Base-by-base conservation (phyloP, 257 asterid genomes). In the Lycium barbarum region DNA sequence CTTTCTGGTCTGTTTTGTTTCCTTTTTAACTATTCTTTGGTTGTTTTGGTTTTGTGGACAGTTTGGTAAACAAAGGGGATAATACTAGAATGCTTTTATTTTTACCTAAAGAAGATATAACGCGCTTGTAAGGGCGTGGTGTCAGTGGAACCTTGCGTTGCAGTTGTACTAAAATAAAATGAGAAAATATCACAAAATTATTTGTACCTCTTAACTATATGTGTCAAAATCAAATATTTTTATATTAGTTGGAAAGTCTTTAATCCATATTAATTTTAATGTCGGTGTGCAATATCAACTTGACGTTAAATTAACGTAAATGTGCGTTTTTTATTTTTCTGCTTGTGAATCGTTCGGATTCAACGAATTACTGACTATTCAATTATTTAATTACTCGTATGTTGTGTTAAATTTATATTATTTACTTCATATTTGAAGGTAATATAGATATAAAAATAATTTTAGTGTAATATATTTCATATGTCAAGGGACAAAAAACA, bases 101-200 rank as follows among this genome's bases (percentile, higher is more conserved):
- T 26, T 53, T 78, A 53, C 49, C 82, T 14, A 26, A 51, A 53
- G 9, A 8, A 4, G 15, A 1, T 26, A 51, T 8, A 13, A 78
- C 82, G 82, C 82, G 82, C 63, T 76, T 53, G 26, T 26, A 53
- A 33, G 15, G 4, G 65, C 82, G 82, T 76, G 82, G 13, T 74
- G 43, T 45, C 40, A 47, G 8, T 22, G 4, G 8, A 66, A 6
- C 10, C 6, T 12, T 66, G 73, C n/a, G 12, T 5, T 15, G 62
- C 9, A 17, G 6, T 17, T 58, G 10, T 58, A 6, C 45, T 40
- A 40, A 26, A 26, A 26, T 26, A 26, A 26, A 26, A 26, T 26
- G 33, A 26, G 33, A 26, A 26, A 26, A 26, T 26, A 26, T 26
- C 33, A 26, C 33, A 26, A 26, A 26, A 26, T 26, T 26, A 26